Conservation (phyloP, 1,284 basidiomycete genomes). For the Fomitopsis palustris region DNA sequence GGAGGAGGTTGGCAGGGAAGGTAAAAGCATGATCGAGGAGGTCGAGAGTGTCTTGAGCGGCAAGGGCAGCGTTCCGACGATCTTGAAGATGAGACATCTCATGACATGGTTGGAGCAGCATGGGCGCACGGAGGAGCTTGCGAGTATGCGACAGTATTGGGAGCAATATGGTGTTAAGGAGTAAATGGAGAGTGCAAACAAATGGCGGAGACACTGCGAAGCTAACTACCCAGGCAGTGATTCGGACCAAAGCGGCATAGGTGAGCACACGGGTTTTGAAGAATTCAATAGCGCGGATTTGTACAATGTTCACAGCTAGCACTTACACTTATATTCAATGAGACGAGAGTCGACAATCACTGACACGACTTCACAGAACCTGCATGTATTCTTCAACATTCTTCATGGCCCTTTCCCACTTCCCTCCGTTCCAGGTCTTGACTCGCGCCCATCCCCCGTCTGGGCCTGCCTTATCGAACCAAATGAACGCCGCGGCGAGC, state of each 20-base stretch:
- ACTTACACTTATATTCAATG: no score
- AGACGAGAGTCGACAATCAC: no score
- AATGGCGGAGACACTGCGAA: not conserved
- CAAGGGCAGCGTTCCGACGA: constrained; percentile 64
- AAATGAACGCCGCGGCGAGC: not conserved
- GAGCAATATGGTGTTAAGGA: constrained; percentile 71
- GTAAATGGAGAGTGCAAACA: not conserved
- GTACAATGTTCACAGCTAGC: no score
- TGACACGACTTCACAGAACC: not conserved
- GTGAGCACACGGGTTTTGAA: no score
- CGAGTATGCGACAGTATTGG: constrained; percentile 80
- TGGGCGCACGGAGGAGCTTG: constrained; percentile 64
- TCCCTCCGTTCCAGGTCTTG: not conserved
- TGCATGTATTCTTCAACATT: not conserved
- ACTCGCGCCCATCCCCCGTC: constrained; percentile 4
- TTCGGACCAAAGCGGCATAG: no score
- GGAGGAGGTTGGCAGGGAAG: constrained; percentile 81
- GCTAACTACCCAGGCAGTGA: not conserved
- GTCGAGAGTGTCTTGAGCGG: constrained; percentile 76
- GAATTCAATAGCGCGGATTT: no score
- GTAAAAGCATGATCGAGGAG: constrained; percentile 75
- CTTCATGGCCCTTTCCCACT: not conserved
- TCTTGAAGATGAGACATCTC: constrained; percentile 85
- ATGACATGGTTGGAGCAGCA: constrained; percentile 79
- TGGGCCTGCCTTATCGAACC: constrained; percentile 2